Conservation (phyloP, 345 rosid species). For the Lepidium sativum region DNA sequence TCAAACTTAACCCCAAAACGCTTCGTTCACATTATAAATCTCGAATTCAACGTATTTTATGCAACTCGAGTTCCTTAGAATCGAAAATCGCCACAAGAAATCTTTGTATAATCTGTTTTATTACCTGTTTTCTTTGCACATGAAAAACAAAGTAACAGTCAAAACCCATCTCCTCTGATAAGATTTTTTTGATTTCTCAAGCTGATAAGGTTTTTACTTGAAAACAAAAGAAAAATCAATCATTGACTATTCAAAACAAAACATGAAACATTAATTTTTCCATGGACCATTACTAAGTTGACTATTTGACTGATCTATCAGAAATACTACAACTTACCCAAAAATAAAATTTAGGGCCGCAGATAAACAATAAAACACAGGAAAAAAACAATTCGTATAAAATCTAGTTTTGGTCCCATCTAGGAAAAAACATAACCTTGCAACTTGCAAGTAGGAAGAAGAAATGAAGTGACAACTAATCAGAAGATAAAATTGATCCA, state of each 20-base stretch:
- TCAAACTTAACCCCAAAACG: too few relatives aligned
- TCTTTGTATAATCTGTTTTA: not conserved
- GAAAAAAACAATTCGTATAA: not conserved
- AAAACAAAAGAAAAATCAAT: not conserved
- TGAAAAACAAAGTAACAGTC: constrained; percentile 3
- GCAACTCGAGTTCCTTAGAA: not conserved
- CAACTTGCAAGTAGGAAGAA: not conserved
- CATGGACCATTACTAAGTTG: not conserved
- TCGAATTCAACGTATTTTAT: too few relatives aligned
- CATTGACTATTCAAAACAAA: not conserved
- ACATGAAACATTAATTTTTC: not conserved
- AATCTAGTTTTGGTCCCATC: not conserved
- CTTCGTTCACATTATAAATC: too few relatives aligned
- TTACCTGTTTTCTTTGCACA: not conserved
- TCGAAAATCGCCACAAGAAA: not conserved
- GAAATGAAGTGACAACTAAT: not conserved
- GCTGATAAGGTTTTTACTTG: not conserved
- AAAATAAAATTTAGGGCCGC: not conserved
- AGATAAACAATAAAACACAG: not conserved
- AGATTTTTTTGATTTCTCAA: not conserved
- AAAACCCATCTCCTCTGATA: not conserved
- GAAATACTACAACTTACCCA: not conserved
- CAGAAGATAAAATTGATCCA: too few relatives aligned
- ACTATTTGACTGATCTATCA: not conserved
- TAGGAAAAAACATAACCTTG: not conserved